phyloP scores from a whole-genome alignment of 108 stramenopile species.

The Nannochloropsis oceanica region DNA sequence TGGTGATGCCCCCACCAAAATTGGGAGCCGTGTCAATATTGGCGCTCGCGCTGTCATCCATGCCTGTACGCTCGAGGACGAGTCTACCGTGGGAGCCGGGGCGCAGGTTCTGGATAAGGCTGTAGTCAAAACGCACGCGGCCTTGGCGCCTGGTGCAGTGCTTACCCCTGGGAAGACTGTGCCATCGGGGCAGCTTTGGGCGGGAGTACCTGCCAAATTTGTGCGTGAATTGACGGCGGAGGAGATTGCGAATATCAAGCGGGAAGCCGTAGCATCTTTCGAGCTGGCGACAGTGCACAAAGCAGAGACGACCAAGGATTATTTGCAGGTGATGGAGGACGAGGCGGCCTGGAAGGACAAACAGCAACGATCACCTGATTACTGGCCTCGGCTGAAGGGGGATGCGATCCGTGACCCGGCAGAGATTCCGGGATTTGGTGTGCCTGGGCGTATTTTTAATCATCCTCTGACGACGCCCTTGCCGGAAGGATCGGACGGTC shows the following conservation, averaged over 20 bases:
- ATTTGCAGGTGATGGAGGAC: neutral
- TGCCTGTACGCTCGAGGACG: slow-evolving; percentile 67
- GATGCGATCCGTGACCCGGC: neutral
- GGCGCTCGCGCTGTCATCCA: slow-evolving; percentile 57
- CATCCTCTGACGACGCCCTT: slow-evolving; percentile 1
- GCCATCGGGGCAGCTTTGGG: slow-evolving; percentile 63
- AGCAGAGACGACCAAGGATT: neutral
- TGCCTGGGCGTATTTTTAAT: slow-evolving; percentile 23
- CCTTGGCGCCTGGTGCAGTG: slow-evolving; percentile 61
- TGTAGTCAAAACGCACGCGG: slow-evolving; percentile 51
- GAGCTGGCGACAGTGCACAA: neutral
- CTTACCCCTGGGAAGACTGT: slow-evolving; percentile 61
- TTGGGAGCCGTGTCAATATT: slow-evolving; percentile 69
- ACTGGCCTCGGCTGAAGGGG: neutral
- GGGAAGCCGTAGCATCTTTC: neutral
- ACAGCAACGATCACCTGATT: neutral
- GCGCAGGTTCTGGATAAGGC: slow-evolving; percentile 82
- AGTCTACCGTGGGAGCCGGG: slow-evolving; percentile 54
- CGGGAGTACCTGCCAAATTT: slow-evolving; percentile 74
- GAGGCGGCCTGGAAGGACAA: neutral
- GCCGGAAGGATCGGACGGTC: neutral
- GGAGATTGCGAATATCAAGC: slow-evolving; percentile 1
- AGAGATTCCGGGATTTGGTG: slow-evolving; percentile 11
- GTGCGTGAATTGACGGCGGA: slow-evolving; percentile 52
- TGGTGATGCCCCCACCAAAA: slow-evolving; percentile 61